A percentile compares a stretch with the other conserved stretches of the same genome.
phyloP scores from a whole-genome alignment of 352 stramenopile genomes.

The Vaucheria bursata region DNA sequence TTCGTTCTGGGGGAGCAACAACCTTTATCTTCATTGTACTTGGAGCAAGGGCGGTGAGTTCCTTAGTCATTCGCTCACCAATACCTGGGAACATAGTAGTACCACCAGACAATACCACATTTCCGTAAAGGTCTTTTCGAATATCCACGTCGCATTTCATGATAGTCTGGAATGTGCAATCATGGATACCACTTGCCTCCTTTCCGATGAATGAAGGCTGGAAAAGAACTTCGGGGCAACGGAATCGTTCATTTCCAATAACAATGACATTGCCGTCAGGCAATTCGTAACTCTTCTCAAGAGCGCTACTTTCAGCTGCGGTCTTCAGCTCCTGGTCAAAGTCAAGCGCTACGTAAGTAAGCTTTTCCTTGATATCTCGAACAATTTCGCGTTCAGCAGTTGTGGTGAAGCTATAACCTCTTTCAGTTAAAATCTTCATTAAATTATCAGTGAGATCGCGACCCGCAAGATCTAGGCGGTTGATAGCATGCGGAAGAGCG shows the following conservation, averaged over 20 bases:
- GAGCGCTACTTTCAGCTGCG: conserved; percentile 53
- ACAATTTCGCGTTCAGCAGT: conserved; percentile 77
- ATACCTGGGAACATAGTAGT: conserved; percentile 88
- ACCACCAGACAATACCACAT: conserved; percentile 68
- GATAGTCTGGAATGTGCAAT: conserved; percentile 72
- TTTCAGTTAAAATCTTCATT: conserved; percentile 88
- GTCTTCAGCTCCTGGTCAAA: not conserved
- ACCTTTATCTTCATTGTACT: not conserved
- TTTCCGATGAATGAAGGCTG: conserved; percentile 59
- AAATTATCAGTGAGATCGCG: conserved; percentile 84
- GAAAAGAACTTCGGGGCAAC: not conserved
- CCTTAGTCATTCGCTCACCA: conserved; percentile 50
- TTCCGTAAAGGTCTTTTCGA: conserved; percentile 13
- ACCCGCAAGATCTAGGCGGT: conserved; percentile 77
- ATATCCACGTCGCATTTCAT: conserved; percentile 83
- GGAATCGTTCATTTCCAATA: not conserved
- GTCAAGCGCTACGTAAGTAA: conserved; percentile 34
- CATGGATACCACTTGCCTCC: conserved; percentile 72
- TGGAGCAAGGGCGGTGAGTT: conserved; percentile 11
- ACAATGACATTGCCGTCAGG: conserved; percentile 56
- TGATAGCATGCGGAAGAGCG: conserved; percentile 76
- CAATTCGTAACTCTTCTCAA: conserved; percentile 36
- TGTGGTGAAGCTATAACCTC: conserved; percentile 84
- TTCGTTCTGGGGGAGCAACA: conserved; percentile 54
- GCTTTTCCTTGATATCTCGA: conserved; percentile 70